These are phyloP conservation scores for Cyclocybe aegerita DNA, from an alignment of 768 basidiomycete genomes.

Conservation along the genomic window DNA sequence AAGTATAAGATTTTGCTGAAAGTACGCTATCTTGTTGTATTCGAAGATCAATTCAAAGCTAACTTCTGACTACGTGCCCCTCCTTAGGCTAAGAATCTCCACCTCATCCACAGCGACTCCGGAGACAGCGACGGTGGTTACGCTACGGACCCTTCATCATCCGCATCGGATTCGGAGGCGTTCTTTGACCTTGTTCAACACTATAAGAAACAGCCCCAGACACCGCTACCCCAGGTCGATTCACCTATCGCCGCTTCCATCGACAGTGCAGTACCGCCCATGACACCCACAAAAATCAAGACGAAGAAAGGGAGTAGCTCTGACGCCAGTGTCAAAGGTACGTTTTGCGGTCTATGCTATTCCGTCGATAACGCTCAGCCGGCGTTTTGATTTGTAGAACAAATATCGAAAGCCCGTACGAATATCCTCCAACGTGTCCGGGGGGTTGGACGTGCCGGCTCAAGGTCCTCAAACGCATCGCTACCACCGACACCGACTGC, in stretches of 20 bases:
- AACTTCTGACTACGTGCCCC: neutral
- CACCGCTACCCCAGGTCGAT: too few species aligned
- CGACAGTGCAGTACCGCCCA: neutral
- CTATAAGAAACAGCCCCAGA: too few species aligned
- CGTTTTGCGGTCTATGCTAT: neutral
- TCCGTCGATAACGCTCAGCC: neutral
- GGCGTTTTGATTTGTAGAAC: constrained; percentile 19
- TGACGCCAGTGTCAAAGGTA: constrained; percentile 31
- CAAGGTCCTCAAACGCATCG: neutral
- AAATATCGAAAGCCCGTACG: constrained; percentile 35
- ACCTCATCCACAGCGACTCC: constrained; percentile 32
- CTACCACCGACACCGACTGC: too few species aligned
- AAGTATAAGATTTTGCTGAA: constrained; percentile 83
- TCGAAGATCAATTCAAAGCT: neutral
- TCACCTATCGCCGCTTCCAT: too few species aligned
- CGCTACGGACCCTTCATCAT: constrained; percentile 24
- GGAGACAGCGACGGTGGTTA: constrained; percentile 21
- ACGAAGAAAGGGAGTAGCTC: constrained; percentile 19
- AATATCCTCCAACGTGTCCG: constrained; percentile 18
- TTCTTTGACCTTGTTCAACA: constrained; percentile 19
- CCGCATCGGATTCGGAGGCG: constrained; percentile 39
- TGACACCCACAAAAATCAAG: constrained; percentile 1
- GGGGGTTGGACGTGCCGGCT: constrained; percentile 6
- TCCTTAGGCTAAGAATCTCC: constrained; percentile 76
- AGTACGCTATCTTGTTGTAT: constrained; percentile 28